These are phyloP conservation scores for Aphanocladium album DNA, from an alignment of 2,329 filamentous ascomycete genomes.

Conservation along the genomic window DNA sequence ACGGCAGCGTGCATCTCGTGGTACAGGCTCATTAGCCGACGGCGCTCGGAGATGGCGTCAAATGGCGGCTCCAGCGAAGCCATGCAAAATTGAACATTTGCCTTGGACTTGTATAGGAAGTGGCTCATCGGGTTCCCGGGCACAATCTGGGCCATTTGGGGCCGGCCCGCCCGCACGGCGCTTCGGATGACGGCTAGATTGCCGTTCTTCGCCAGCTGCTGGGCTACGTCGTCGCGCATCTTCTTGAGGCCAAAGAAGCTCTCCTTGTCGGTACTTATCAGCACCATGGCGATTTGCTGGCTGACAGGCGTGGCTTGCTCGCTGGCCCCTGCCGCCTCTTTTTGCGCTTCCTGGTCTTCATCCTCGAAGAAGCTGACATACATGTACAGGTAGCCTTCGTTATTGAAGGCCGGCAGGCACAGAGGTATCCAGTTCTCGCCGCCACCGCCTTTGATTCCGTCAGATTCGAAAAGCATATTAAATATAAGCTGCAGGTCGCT, in stretches of 20 bases:
- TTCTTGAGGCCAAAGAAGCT: constrained; percentile 85
- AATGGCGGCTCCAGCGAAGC: constrained; percentile 72
- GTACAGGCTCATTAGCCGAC: constrained; percentile 79
- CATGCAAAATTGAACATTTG: constrained; percentile 95
- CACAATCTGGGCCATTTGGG: constrained; percentile 67
- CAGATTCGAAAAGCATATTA: constrained; percentile 98
- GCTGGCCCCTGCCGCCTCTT: constrained; percentile 41
- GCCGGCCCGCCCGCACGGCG: constrained; percentile 67
- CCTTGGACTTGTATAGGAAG: constrained; percentile 91
- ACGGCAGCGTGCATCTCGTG: constrained; percentile 76
- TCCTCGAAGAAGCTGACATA: constrained; percentile 92
- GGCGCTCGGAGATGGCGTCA: constrained; percentile 48
- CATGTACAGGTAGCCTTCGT: constrained; percentile 95
- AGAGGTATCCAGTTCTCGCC: constrained; percentile 98
- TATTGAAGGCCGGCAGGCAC: constrained; percentile 95
- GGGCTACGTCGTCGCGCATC: constrained; percentile 57
- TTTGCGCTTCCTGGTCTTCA: constrained; percentile 31
- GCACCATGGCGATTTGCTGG: constrained; percentile 78
- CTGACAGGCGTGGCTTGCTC: constrained; percentile 55
- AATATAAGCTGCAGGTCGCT: constrained; percentile 95
- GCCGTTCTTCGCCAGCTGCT: constrained; percentile 70
- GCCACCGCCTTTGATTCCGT: constrained; percentile 79
- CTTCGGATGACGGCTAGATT: constrained; percentile 69
- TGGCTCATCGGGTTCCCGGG: constrained; percentile 78
- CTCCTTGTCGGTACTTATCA: constrained; percentile 91